Base-by-base conservation (phyloP, 2,329 filamentous ascomycete genomes). In the Paraphoma sp. region DNA sequence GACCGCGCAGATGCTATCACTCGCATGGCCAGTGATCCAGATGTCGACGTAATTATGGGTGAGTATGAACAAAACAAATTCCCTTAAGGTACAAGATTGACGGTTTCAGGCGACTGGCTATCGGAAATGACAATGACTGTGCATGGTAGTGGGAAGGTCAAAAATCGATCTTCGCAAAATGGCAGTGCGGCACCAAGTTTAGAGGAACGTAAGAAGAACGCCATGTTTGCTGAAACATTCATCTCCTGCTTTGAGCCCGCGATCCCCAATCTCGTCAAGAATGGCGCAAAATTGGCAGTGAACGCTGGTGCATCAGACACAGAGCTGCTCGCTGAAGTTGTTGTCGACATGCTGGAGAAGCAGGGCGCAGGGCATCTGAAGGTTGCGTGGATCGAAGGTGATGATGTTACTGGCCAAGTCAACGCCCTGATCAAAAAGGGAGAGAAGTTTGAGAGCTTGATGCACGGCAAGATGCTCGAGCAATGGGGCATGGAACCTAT, bases 281-380 rank as follows among this genome's bases (percentile, higher is more conserved):
- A 69, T 38, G 64, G 62, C 18, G 53, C 57, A 6, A 83, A 82
- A 57, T 72, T 86, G 9, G 76, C 83, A 12, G 78, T 84, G 56
- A 85, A 86, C 57, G 84, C 83, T 3, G 84, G 84, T 1, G 82
- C 80, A 1, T 74, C 83, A 7, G 82, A 86, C 47, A 84, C 84
- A 0, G 75, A 77, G 53, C 80, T 59, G n/a, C 48, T 64, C 12
- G 57, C 60, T 4, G 61, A 62, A 23, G 55, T 62, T 6, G 56
- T 65, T 1, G 53, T 62, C 1, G 56, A 62, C 16, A 18, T 65
- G 5, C 31, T 63, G 11, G 42, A 52, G 29, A 51, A 62, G 16
- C 45, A 56, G 11, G 54, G 52, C n/a, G 56, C 49, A 31, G 56
- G 60, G 1, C 56, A 62, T 31, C 41, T 69, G 8, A 69, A 68